A percentile compares a stretch with the other conserved stretches of the same genome.
phyloP scores from a whole-genome alignment of 2,329 filamentous ascomycete genomes.

The Aspergillus quadricinctus region DNA sequence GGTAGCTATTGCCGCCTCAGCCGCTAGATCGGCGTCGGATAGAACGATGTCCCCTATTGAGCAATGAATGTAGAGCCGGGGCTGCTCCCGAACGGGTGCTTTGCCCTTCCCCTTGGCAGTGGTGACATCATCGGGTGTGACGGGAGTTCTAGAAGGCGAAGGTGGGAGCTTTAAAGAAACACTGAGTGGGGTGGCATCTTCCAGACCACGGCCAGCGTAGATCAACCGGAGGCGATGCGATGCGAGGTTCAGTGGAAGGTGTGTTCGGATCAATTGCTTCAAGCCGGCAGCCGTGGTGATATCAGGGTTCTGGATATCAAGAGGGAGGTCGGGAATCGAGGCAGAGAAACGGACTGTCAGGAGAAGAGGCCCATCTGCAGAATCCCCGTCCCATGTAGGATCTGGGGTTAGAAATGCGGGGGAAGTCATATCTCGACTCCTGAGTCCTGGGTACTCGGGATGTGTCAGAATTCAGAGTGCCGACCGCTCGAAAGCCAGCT shows the following conservation, averaged over 20 bases:
- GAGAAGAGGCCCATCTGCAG: conserved; percentile 47
- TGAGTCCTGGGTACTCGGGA: neutral
- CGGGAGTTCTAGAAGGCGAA: conserved; percentile 46
- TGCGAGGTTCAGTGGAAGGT: conserved; percentile 60
- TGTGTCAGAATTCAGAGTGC: neutral
- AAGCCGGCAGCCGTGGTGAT: conserved; percentile 71
- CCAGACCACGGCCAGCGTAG: conserved; percentile 79
- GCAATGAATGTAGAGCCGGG: conserved; percentile 84
- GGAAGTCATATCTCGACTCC: conserved; percentile 14
- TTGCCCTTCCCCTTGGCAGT: conserved; percentile 42
- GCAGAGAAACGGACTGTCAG: conserved; percentile 89
- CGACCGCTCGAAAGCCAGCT: neutral
- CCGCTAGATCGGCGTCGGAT: conserved; percentile 62
- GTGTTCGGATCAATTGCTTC: conserved; percentile 73
- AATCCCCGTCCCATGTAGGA: conserved; percentile 1
- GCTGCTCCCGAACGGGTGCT: conserved; percentile 49
- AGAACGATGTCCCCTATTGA: conserved; percentile 76
- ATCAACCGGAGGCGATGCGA: conserved; percentile 79
- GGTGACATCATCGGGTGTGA: conserved; percentile 18
- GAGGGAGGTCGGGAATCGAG: conserved; percentile 73
- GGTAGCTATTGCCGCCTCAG: conserved; percentile 52
- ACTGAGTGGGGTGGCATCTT: conserved; percentile 66
- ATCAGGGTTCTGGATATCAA: conserved; percentile 66
- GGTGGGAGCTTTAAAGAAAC: conserved; percentile 62
- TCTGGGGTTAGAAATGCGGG: conserved; percentile 13